Evolutionary conservation across 805 yeast species (phyloP).

Genomic region (Metschnikowia lachancei): DNA sequence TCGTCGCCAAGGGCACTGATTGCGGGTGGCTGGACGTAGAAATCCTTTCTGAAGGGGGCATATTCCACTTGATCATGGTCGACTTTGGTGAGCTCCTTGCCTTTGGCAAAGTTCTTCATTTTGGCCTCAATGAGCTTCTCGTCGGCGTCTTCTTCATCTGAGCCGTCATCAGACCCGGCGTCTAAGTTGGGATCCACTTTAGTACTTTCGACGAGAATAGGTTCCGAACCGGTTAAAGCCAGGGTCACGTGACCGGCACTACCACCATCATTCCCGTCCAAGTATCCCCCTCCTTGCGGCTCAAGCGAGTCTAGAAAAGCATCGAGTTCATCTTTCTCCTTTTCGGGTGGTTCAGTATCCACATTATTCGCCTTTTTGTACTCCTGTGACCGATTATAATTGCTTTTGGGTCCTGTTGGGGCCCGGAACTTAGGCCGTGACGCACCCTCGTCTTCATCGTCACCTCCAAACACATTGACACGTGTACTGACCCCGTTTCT

Average conservation of each 20-base stretch:
- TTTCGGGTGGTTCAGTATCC: neutral
- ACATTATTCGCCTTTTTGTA: neutral
- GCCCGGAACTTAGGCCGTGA: constrained; percentile 21
- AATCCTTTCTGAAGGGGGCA: constrained; percentile 55
- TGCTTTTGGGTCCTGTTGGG: constrained; percentile 16
- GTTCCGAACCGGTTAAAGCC: neutral
- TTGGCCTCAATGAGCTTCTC: constrained; percentile 36
- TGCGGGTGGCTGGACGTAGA: constrained; percentile 62
- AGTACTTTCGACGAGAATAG: neutral
- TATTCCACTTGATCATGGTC: constrained; percentile 46
- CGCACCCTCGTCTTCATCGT: constrained; percentile 26
- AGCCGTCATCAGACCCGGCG: neutral
- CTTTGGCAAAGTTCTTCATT: constrained; percentile 43
- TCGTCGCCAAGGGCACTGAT: constrained; percentile 45
- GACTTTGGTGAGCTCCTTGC: constrained; percentile 49
- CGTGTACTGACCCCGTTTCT: neutral
- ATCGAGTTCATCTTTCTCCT: constrained; percentile 30
- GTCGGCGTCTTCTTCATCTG: constrained; percentile 28
- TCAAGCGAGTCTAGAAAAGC: constrained; percentile 16
- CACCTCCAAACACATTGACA: constrained; percentile 21
- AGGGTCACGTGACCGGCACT: neutral
- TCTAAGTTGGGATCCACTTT: neutral
- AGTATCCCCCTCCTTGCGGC: neutral
- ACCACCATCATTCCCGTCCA: neutral
- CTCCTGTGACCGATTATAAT: constrained; percentile 13